Evolutionary conservation across 345 rosid species (phyloP), one percentile per base, ranked within the genome.

Genomic region (Populus alba): DNA sequence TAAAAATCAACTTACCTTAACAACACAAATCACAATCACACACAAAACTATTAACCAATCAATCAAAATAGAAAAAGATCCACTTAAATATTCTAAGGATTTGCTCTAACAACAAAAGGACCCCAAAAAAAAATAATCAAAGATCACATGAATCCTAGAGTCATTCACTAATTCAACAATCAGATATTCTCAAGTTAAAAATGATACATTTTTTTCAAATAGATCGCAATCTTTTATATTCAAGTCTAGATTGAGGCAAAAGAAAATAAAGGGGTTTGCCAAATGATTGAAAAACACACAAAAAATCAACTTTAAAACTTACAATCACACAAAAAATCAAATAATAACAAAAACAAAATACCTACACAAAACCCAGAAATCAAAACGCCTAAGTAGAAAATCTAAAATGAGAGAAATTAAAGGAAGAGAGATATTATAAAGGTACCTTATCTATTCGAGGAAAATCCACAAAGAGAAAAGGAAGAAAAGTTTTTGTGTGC

Each of bases 371-470:
- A 57, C 27, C 63, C 27, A 57, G 15, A 57, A 57, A 57, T 57
- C 63, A 57, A n/a, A 57, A n/a, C 13, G 15, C 63, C 63, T 8
- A 57, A 9, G 8, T 10, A 25, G 63, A 57, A 57, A 57, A n/a
- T 57, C 27, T 9, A 57, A n/a, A 9, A 57, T 57, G 29, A 57
- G 29, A 57, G 29, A 57, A 12, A 23, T 3, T 47, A 15, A 45
- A 45, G 51, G 23, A 23, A 31, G 22, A 41, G 7, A 45, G 37
- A 16, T 11, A 43, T 25, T 2, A 5, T 2, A 38, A 68, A 68
- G 68, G 68, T 73, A 77, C 43, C 72, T 49, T 59, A 71, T 75
- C 77, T 35, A 51, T 6, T 35, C 10, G 65, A 41, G 39, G 37
- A 66, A 72, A 79, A 62, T n/a, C 16, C 25, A 22, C 71, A 25